These are phyloP conservation scores for Ulmus americana DNA, from an alignment of 331 rosid genomes.

Conservation along the genomic window DNA sequence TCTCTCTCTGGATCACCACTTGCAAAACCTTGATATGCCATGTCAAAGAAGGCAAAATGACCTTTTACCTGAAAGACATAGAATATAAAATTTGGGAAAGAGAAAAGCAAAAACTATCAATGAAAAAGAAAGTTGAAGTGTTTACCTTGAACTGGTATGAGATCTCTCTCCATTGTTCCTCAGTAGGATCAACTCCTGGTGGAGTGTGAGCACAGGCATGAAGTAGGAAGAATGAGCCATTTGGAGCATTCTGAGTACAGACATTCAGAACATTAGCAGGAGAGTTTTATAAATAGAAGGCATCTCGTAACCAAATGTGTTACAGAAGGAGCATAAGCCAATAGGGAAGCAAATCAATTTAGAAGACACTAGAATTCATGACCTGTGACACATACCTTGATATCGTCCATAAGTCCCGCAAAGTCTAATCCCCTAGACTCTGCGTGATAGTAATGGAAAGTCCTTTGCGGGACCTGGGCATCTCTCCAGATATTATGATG, in stretches of 20 bases:
- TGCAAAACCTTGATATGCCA: constrained; percentile 99
- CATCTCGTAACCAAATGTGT: constrained; percentile 1
- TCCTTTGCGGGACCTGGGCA: constrained; percentile 71
- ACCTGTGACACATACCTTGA: constrained; percentile 43
- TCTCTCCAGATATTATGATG: constrained; percentile 99
- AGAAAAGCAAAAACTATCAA: not conserved
- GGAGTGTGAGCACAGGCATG: constrained; percentile 99
- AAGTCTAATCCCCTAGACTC: constrained; percentile 82
- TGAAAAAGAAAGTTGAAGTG: constrained; percentile 8
- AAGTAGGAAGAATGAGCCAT: constrained; percentile 85
- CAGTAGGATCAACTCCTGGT: constrained; percentile 95
- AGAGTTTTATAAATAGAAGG: constrained; percentile 8
- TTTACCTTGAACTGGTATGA: constrained; percentile 68
- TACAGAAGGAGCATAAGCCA: not conserved
- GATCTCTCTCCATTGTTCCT: constrained; percentile 91
- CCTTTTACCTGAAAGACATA: constrained; percentile 64
- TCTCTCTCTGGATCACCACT: constrained; percentile 87
- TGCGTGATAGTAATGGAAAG: constrained; percentile 82
- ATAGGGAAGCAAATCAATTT: not conserved
- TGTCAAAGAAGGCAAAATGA: constrained; percentile 91
- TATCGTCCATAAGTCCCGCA: constrained; percentile 67
- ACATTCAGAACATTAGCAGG: constrained; percentile 19
- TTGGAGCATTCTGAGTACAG: constrained; percentile 74
- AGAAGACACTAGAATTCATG: not conserved
- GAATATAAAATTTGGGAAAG: constrained; percentile 9